Base-by-base conservation (phyloP, 371 early-diverging fungal species). In the Mortierella sp. region DNA sequence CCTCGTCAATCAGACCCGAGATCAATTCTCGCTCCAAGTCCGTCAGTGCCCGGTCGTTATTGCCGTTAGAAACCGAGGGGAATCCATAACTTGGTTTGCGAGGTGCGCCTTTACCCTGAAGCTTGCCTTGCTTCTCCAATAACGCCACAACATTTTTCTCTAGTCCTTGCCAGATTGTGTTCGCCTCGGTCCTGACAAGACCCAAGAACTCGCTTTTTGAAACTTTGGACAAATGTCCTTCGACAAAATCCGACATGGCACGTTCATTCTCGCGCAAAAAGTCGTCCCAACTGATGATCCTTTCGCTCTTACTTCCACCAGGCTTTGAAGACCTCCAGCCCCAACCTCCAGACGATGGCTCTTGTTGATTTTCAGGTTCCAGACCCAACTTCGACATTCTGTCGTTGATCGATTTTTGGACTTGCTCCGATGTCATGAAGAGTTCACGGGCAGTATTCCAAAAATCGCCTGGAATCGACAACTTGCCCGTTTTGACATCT, bases 1-100 rank as follows among this genome's bases (percentile, higher is more conserved):
- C 88, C 43, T 67, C 68, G 16, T 85, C 72, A 49, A 88, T 86
- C 54, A 87, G 60, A 10, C 70, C 60, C 1, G 67, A 47, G 45
- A 81, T 72, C 52, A 75, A 37, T 5, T 70, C 80, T 37, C 54
- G 64, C 62, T 81, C 81, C n/a, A 72, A 66, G 3, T 76, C 76
- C 12, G 76, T 75, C 63, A 81, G 40, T 3, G 55, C 59, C 16
- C 68, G 64, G 24, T 20, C 66, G 22, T 47, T 22, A 12, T 32
- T 35, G 57, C 43, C 24, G 45, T 12, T 37, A 24, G 43, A 35
- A 8, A 39, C 40, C 5, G 62, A 32, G 0, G 72, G 43, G 8
- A 68, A 54, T 37, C 64, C 45, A 47, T 60, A 22, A 12, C 62
- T 47, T 10, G 24, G 16, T 35, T 52, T 62, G 2, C 43, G 18